phyloP scores from a whole-genome alignment of 345 rosid species.

The Moricandia moricandioides region DNA sequence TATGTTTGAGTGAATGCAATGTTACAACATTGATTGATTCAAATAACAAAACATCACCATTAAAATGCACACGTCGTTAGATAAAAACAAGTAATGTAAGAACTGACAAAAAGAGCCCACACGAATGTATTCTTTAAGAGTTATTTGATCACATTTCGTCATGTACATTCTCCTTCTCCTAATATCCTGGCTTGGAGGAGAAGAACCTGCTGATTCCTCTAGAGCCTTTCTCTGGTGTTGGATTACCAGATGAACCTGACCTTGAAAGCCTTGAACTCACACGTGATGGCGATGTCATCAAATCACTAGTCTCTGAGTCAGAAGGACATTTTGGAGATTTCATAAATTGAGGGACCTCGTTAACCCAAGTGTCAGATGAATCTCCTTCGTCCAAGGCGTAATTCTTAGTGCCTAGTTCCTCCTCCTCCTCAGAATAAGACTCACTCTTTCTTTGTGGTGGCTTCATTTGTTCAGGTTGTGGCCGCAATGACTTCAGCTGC shows the following conservation, averaged over 20 bases:
- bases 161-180: constrained; percentile 19
- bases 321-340: constrained; percentile 52
- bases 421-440: constrained; percentile 35
- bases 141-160: constrained; percentile 22
- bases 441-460: constrained; percentile 42
- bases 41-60: background rate
- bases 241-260: constrained; percentile 50
- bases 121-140: background rate
- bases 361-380: constrained; percentile 13
- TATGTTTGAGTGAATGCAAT: too few species aligned
- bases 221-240: constrained; percentile 57
- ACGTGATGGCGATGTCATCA: constrained; percentile 54
- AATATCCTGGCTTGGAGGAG: constrained; percentile 51
- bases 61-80: constrained; percentile 13
- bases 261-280: constrained; percentile 43
- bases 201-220: constrained; percentile 89
- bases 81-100: background rate
- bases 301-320: constrained; percentile 48
- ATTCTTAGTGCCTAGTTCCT: constrained; percentile 43
- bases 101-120: background rate
- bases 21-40: background rate
- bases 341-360: constrained; percentile 31
- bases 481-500: constrained; percentile 68
- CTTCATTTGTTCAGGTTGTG: too few species aligned
- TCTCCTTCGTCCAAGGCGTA: constrained; percentile 27